Conservation (phyloP, 2,329 filamentous ascomycete genomes). For the Arthroderma sp. region DNA sequence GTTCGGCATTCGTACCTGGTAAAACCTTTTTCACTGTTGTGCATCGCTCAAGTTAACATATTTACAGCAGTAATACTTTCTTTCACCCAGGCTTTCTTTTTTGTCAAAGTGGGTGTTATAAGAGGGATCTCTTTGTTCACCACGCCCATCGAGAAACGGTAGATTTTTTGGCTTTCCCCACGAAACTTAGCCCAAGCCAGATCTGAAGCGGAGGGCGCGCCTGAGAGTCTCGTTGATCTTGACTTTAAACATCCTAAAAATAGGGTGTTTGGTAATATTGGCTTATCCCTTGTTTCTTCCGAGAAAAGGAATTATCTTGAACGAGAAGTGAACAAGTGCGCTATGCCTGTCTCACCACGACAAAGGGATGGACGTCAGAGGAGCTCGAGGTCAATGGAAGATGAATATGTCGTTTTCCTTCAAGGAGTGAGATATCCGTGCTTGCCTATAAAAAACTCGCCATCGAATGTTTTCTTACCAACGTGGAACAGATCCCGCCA, state of each 20-base stretch:
- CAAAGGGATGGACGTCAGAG: slow-evolving; percentile 20
- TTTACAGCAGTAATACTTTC: too few relatives aligned
- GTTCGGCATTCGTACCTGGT: too few relatives aligned
- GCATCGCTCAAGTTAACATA: too few relatives aligned
- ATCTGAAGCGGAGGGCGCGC: background rate
- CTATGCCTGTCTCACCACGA: slow-evolving; percentile 21
- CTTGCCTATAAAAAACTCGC: too few relatives aligned
- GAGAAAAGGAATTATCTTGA: background rate
- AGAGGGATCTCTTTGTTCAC: too few relatives aligned
- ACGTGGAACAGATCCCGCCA: slow-evolving; percentile 25
- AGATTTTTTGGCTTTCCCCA: background rate
- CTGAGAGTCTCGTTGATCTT: too few relatives aligned
- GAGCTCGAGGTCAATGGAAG: slow-evolving; percentile 23
- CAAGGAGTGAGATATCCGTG: slow-evolving; percentile 24
- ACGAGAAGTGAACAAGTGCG: slow-evolving; percentile 1
- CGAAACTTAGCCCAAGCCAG: background rate
- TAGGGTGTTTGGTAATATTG: background rate
- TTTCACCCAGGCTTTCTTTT: too few relatives aligned
- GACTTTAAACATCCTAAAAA: too few relatives aligned
- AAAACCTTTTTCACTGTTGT: too few relatives aligned
- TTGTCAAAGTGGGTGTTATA: too few relatives aligned
- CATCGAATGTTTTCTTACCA: background rate
- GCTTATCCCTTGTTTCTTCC: background rate
- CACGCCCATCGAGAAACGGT: background rate
- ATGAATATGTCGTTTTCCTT: slow-evolving; percentile 33